A percentile compares a stretch with the other conserved stretches of the same genome.
Evolutionary conservation across 345 rosid genomes (phyloP).

Genomic region (Cardamine resedifolia): DNA sequence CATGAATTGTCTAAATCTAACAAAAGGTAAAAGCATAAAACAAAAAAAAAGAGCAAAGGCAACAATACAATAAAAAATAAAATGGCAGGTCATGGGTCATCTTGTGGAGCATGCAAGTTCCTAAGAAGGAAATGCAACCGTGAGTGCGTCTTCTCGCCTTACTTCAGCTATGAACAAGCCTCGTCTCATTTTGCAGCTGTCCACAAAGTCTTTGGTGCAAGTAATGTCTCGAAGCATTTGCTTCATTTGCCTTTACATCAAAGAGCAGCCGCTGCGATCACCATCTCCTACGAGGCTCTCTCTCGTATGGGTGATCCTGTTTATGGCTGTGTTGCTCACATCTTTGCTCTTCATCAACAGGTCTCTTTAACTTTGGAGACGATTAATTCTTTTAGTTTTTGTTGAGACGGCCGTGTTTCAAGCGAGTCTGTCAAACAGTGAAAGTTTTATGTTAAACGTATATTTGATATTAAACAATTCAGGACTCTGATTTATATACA

Average conservation of each 20-base stretch:
- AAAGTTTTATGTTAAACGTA: neutral
- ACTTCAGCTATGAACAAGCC: conserved; percentile 61
- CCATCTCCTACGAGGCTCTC: conserved; percentile 62
- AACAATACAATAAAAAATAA: neutral
- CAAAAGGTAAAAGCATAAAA: conserved; percentile 7
- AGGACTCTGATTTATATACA: neutral
- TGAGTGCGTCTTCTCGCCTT: conserved; percentile 54
- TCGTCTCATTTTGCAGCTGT: conserved; percentile 54
- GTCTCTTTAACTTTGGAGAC: conserved; percentile 23
- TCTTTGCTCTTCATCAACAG: conserved; percentile 64
- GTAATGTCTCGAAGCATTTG: conserved; percentile 58
- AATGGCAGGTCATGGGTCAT: conserved; percentile 43
- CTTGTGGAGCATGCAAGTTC: conserved; percentile 72
- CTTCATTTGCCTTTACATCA: conserved; percentile 50
- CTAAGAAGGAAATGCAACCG: conserved; percentile 53
- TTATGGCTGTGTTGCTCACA: conserved; percentile 63
- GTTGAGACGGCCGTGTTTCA: neutral
- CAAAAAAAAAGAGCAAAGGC: conserved; percentile 9
- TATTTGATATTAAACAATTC: neutral
- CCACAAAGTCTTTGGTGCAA: conserved; percentile 67
- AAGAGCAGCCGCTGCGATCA: conserved; percentile 53
- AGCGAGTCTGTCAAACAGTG: neutral
- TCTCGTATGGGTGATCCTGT: conserved; percentile 58
- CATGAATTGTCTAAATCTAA: conserved; percentile 12
- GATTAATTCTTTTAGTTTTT: neutral